These are phyloP conservation scores for Sporothrix schenckii DNA, from an alignment of 2,329 filamentous ascomycete genomes.

Conservation along the genomic window DNA sequence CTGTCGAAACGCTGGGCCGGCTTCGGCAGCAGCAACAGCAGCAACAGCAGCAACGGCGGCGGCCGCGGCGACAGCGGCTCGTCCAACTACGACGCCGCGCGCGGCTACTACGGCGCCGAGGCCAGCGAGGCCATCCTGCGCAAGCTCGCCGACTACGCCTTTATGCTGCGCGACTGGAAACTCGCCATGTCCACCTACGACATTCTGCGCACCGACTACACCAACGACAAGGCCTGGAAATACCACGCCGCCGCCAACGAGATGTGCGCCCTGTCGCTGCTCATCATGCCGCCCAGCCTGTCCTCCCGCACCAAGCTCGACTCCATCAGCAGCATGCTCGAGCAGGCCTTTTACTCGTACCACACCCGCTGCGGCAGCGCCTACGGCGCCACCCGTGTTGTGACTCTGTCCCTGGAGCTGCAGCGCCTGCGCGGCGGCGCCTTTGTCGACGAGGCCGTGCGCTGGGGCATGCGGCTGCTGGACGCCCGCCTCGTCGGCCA, in stretches of 20 bases:
- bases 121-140: slow-evolving; percentile 87
- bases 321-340: slow-evolving; percentile 81
- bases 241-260: slow-evolving; percentile 93
- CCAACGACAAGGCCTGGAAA: slow-evolving; percentile 94
- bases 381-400: slow-evolving; percentile 77
- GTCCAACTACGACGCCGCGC: slow-evolving; percentile 74
- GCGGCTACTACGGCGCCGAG: slow-evolving; percentile 82
- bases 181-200: slow-evolving; percentile 91
- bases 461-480: slow-evolving; percentile 79
- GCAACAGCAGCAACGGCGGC: slow-evolving; percentile 50
- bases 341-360: slow-evolving; percentile 91
- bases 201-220: slow-evolving; percentile 82
- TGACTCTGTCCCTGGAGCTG: slow-evolving; percentile 77
- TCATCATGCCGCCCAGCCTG: slow-evolving; percentile 73
- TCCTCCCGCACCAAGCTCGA: slow-evolving; percentile 78
- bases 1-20: slow-evolving; percentile 87
- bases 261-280: slow-evolving; percentile 84
- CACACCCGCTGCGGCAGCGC: slow-evolving; percentile 78
- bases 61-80: slow-evolving; percentile 59
- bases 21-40: slow-evolving; percentile 61
- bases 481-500: slow-evolving; percentile 74
- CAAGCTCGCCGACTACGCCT: slow-evolving; percentile 90
- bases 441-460: slow-evolving; percentile 81
- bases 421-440: slow-evolving; percentile 77
- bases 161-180: slow-evolving; percentile 97